Conservation (phyloP, 768 basidiomycete species). For the Tulasnella sp. region DNA sequence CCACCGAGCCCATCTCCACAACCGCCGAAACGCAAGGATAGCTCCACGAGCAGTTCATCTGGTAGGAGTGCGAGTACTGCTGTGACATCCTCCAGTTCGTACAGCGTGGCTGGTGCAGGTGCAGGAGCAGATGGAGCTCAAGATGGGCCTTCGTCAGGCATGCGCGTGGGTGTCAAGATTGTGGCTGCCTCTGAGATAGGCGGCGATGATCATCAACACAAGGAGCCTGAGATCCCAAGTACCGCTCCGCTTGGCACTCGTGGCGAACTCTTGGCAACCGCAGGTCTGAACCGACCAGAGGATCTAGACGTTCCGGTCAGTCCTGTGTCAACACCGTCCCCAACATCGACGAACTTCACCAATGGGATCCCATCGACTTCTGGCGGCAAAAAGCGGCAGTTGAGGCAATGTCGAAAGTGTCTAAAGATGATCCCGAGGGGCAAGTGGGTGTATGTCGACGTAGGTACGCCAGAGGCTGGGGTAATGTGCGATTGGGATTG, state of each 20-base stretch:
- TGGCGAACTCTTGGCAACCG: no score
- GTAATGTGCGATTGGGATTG: constrained; percentile 85
- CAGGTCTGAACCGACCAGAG: not conserved
- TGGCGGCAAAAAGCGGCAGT: constrained; percentile 19
- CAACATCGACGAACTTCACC: constrained; percentile 8
- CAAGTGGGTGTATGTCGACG: constrained; percentile 48
- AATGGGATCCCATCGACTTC: not conserved
- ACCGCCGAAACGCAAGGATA: not conserved
- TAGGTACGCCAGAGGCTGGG: constrained; percentile 22
- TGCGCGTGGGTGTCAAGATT: constrained; percentile 4
- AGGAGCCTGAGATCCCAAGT: no score
- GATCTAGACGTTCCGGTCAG: not conserved
- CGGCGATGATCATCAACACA: constrained; percentile 13
- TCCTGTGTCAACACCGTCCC: constrained; percentile 11
- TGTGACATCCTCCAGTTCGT: constrained; percentile 22
- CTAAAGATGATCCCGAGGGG: constrained; percentile 59
- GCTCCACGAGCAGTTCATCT: constrained; percentile 16
- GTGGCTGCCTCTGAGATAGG: not conserved
- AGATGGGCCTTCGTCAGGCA: not conserved
- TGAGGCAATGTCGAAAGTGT: constrained; percentile 51
- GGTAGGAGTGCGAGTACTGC: constrained; percentile 26
- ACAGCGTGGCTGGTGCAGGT: not conserved
- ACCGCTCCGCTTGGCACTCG: no score
- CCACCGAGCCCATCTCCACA: not conserved
- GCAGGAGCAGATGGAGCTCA: not conserved